These are phyloP conservation scores for Chenopodium formosanum DNA, from an alignment of 148 eudicot species.

Conservation along the genomic window DNA sequence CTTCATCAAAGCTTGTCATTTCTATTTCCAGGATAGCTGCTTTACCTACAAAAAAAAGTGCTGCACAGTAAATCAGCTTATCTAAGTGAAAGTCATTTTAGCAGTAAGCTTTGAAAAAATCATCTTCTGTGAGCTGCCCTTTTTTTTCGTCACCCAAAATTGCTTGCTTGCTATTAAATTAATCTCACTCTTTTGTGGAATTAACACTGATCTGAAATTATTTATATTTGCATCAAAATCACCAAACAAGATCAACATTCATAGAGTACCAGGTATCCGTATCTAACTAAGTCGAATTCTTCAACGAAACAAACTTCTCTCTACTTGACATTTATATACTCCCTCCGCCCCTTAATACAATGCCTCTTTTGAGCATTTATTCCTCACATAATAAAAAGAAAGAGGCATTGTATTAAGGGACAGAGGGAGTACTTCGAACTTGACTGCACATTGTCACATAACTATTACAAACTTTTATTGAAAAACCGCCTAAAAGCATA, in stretches of 20 bases:
- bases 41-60: constrained; percentile 50
- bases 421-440: too few species aligned
- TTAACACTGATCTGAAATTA: background rate
- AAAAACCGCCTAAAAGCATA: too few species aligned
- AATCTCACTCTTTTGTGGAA: too few species aligned
- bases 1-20: constrained; percentile 54
- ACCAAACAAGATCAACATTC: background rate
- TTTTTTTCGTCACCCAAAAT: background rate
- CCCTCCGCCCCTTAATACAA: too few species aligned
- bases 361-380: too few species aligned
- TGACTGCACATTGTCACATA: too few species aligned
- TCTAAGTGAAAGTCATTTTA: background rate
- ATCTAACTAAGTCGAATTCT: background rate
- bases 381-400: too few species aligned
- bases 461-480: too few species aligned
- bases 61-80: background rate
- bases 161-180: background rate
- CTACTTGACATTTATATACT: too few species aligned
- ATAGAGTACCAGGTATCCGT: background rate
- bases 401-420: too few species aligned
- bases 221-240: background rate
- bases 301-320: background rate
- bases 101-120: background rate
- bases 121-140: background rate
- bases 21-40: constrained; percentile 85